These are phyloP conservation scores for Coniella vitis DNA, from an alignment of 2,329 filamentous ascomycete species.

Conservation along the genomic window DNA sequence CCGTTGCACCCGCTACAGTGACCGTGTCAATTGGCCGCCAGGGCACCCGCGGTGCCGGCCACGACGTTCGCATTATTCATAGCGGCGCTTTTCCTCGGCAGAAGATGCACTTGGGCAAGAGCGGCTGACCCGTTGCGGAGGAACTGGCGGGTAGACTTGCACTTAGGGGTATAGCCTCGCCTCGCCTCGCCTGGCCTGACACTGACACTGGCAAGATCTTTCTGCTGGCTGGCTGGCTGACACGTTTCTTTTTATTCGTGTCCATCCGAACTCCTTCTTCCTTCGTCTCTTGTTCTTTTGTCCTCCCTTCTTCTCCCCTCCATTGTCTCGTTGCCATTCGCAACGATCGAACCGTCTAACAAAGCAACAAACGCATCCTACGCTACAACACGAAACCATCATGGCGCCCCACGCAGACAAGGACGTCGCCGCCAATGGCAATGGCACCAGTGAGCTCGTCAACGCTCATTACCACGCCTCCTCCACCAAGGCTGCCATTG, in stretches of 20 bases:
- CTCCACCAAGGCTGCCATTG: conserved; percentile 73
- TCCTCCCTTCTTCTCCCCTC: neutral
- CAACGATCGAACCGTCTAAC: too few species aligned
- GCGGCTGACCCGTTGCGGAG: conserved; percentile 7
- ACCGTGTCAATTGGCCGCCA: neutral
- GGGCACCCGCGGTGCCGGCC: neutral
- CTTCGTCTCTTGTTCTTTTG: neutral
- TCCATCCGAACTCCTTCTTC: neutral
- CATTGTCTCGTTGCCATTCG: too few species aligned
- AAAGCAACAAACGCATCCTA: too few species aligned
- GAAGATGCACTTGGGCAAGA: neutral
- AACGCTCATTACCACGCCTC: conserved; percentile 58
- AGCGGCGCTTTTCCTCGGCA: conserved; percentile 15
- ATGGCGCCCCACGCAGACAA: conserved; percentile 54
- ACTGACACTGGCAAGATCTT: too few species aligned
- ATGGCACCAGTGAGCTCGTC: conserved; percentile 24
- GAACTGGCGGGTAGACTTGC: conserved; percentile 40
- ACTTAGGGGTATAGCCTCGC: conserved; percentile 48
- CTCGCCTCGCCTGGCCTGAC: too few species aligned
- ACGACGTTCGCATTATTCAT: conserved; percentile 14
- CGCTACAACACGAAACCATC: conserved; percentile 17
- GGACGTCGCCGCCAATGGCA: conserved; percentile 33
- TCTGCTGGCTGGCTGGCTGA: neutral
- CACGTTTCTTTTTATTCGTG: neutral
- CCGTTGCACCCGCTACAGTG: neutral